A percentile compares a stretch with the other conserved stretches of the same genome.
phyloP scores from a whole-genome alignment of 1,284 basidiomycete species.

The Cutaneotrichosporon dermatis region DNA sequence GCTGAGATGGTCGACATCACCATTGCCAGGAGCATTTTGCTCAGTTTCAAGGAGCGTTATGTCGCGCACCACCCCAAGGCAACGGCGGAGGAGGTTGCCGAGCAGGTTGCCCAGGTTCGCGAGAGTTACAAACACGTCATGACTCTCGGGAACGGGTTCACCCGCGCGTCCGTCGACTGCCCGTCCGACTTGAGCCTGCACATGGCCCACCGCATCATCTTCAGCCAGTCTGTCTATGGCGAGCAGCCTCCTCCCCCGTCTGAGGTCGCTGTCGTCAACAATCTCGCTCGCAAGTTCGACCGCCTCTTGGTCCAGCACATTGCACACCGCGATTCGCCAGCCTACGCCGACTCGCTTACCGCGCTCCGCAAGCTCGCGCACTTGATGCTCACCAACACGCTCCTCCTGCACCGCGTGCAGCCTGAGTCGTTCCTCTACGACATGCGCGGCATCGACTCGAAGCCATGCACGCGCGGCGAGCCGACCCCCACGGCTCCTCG shows the following conservation, averaged over 20 bases:
- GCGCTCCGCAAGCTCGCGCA: conserved; percentile 16
- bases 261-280: conserved; percentile 12
- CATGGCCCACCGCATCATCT: conserved; percentile 20
- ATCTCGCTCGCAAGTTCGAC: conserved; percentile 17
- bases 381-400: conserved; percentile 19
- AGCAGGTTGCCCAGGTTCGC: conserved; percentile 52
- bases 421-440: conserved; percentile 23
- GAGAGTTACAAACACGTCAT: conserved; percentile 25
- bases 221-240: not conserved
- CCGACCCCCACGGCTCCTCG: conserved; percentile 9
- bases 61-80: conserved; percentile 60
- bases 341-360: conserved; percentile 5
- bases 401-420: conserved; percentile 22
- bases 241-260: not conserved
- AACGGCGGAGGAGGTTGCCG: conserved; percentile 56
- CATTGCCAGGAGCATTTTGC: conserved; percentile 67
- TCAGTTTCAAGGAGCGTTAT: conserved; percentile 12
- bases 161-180: conserved; percentile 2
- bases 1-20: conserved; percentile 71
- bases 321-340: conserved; percentile 1
- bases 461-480: conserved; percentile 13
- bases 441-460: conserved; percentile 15
- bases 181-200: conserved; percentile 16
- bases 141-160: conserved; percentile 15
- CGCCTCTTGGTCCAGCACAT: conserved; percentile 8